phyloP scores from a whole-genome alignment of 305 asterid genomes.

The Fraxinus dipetala region DNA sequence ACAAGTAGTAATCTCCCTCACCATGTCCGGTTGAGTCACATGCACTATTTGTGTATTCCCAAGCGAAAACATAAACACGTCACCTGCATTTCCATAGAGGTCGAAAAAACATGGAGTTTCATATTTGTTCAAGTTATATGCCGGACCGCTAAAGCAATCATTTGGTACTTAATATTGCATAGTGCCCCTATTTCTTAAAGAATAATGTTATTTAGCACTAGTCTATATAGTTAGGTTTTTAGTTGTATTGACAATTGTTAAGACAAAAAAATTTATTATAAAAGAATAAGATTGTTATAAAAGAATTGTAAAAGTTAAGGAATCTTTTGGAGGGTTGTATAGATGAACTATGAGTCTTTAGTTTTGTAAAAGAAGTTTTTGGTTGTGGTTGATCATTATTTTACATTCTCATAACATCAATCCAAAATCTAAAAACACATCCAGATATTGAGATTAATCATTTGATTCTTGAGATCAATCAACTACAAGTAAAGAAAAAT shows the following conservation, averaged over 20 bases:
- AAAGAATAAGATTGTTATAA: too few relatives aligned
- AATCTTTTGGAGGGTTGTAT: too few relatives aligned
- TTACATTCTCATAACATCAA: background rate
- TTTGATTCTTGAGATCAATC: background rate
- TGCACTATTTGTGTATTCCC: conserved; percentile 40
- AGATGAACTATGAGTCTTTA: too few relatives aligned
- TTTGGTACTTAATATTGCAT: too few relatives aligned
- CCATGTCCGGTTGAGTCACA: conserved; percentile 40
- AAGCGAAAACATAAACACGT: conserved; percentile 38
- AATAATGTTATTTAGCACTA: too few relatives aligned
- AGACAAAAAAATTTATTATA: too few relatives aligned
- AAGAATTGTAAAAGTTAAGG: too few relatives aligned
- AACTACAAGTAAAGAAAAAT: background rate
- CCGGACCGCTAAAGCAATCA: too few relatives aligned
- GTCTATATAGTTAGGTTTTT: too few relatives aligned
- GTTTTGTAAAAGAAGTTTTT: too few relatives aligned
- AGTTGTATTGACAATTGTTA: too few relatives aligned
- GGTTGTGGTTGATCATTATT: background rate
- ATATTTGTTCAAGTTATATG: background rate
- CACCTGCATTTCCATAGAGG: conserved; percentile 24
- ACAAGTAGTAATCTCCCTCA: conserved; percentile 43
- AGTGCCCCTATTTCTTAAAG: too few relatives aligned
- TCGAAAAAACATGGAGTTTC: background rate
- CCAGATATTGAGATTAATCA: background rate
- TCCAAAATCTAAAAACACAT: background rate